Evolutionary conservation across 129 eudicot genomes (phyloP).

Genomic region (Erigeron canadensis): DNA sequence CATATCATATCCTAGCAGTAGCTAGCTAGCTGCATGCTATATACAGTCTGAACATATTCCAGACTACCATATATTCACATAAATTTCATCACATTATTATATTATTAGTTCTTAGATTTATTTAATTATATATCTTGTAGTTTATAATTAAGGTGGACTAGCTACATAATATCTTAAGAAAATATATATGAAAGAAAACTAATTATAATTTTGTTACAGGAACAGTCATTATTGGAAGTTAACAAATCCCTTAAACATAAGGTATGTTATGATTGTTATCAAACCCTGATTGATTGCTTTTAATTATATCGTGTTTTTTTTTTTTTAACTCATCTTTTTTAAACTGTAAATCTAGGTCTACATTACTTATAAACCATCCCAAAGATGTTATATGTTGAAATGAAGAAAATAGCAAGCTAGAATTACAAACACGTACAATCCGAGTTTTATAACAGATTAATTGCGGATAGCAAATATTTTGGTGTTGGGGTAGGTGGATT

Average conservation of each 20-base stretch:
- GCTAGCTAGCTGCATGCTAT: slow-evolving; percentile 10
- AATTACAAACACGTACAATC: no score
- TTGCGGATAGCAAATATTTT: no score
- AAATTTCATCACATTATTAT: slow-evolving; percentile 19
- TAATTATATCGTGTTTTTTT: no score
- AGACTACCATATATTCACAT: neutral
- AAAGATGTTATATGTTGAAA: no score
- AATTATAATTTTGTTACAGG: slow-evolving; percentile 30
- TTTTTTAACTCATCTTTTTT: neutral
- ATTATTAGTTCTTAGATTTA: neutral
- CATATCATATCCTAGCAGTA: slow-evolving; percentile 3
- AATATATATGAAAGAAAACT: neutral
- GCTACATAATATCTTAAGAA: no score
- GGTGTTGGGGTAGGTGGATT: no score
- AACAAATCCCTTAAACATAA: slow-evolving; percentile 41
- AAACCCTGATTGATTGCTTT: neutral
- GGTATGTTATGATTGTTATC: slow-evolving; percentile 40
- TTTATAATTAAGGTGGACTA: no score
- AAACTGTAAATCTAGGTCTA: no score
- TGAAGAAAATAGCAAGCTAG: no score
- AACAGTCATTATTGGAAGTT: slow-evolving; percentile 40
- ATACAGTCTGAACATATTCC: neutral
- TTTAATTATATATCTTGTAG: no score
- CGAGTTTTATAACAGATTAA: neutral
- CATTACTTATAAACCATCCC: no score